phyloP scores from a whole-genome alignment of 345 rosid species.

The Gossypium bickii region DNA sequence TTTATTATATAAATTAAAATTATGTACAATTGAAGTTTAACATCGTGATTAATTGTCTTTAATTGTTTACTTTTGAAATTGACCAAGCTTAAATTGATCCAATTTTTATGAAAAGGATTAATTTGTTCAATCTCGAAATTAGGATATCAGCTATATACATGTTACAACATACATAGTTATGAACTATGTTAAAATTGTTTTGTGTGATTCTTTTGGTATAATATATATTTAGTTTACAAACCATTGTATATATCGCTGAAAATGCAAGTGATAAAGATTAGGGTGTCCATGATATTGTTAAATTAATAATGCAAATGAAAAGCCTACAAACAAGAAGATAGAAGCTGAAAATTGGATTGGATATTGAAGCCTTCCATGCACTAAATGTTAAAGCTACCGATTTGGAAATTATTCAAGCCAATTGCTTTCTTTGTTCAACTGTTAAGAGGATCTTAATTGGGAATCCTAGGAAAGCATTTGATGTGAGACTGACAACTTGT shows the following conservation, averaged over 20 bases:
- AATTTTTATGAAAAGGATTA: rapidly evolving
- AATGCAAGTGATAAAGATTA: not conserved
- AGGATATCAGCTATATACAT: too few relatives aligned
- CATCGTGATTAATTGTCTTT: too few relatives aligned
- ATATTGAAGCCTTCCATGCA: constrained; percentile 1
- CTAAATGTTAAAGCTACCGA: constrained; percentile 1
- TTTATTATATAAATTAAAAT: too few relatives aligned
- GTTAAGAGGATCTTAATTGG: not conserved
- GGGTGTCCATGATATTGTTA: not conserved
- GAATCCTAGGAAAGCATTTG: not conserved
- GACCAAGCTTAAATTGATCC: too few relatives aligned
- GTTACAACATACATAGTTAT: too few relatives aligned
- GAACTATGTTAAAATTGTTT: too few relatives aligned
- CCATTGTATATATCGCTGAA: not conserved
- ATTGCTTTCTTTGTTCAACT: not conserved
- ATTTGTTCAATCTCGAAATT: too few relatives aligned
- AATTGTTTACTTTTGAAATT: too few relatives aligned
- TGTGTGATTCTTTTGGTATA: too few relatives aligned
- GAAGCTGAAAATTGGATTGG: not conserved
- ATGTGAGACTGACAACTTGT: not conserved
- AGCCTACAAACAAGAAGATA: not conserved
- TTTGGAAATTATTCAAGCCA: not conserved
- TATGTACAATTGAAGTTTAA: too few relatives aligned
- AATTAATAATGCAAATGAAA: constrained; percentile 3
- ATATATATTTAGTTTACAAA: too few relatives aligned